Evolutionary conservation across 2,329 filamentous ascomycete species (phyloP).

Genomic region (Aspergillus udagawae): DNA sequence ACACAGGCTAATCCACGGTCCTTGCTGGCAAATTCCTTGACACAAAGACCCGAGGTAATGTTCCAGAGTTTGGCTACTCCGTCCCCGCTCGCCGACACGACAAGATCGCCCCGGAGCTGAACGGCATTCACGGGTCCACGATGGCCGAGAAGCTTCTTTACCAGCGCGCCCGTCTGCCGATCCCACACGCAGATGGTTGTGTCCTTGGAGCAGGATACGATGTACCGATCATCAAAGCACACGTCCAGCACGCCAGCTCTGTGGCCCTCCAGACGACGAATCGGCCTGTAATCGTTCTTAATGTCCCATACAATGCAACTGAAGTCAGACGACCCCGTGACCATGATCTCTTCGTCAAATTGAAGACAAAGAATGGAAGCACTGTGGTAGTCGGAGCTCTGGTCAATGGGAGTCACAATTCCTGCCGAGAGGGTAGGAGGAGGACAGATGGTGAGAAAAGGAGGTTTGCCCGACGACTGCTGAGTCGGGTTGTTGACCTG

Average conservation of each 20-base stretch:
- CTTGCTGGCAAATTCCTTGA: conserved; percentile 85
- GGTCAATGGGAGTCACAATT: conserved; percentile 39
- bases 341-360: conserved; percentile 87
- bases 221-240: conserved; percentile 85
- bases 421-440: conserved; percentile 52
- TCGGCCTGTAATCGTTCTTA: conserved; percentile 70
- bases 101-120: conserved; percentile 85
- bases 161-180: conserved; percentile 67
- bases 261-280: conserved; percentile 74
- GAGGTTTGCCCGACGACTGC: conserved; percentile 37
- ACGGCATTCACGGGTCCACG: conserved; percentile 93
- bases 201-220: conserved; percentile 97
- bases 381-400: conserved; percentile 64
- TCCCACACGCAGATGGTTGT: conserved; percentile 93
- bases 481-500: conserved; percentile 48
- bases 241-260: conserved; percentile 87
- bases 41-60: conserved; percentile 78
- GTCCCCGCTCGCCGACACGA: conserved; percentile 92
- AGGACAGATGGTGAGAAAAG: conserved; percentile 47
- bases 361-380: conserved; percentile 93
- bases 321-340: conserved; percentile 89
- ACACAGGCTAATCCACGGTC: conserved; percentile 93
- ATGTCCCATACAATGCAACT: conserved; percentile 91
- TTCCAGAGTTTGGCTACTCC: conserved; percentile 95
- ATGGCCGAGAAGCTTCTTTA: conserved; percentile 80